phyloP scores from a whole-genome alignment of 345 rosid genomes.

The Turritis glabra region DNA sequence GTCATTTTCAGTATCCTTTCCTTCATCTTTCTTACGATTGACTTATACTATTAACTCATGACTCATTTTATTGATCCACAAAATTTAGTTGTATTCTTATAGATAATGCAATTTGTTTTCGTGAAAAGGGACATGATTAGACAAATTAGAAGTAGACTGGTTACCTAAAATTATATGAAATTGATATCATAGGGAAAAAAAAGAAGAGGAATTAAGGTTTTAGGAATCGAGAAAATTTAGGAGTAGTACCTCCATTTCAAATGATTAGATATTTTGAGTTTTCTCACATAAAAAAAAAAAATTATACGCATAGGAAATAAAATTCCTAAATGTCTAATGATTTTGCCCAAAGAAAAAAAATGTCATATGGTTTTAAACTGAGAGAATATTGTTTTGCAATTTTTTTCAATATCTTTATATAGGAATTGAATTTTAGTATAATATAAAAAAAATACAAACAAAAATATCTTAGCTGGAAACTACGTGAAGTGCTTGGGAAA shows the following conservation, averaged over 20 bases:
- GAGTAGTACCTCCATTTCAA: too few relatives aligned
- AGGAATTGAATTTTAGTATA: neutral
- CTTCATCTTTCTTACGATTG: too few relatives aligned
- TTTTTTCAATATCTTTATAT: neutral
- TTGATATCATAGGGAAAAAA: neutral
- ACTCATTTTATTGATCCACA: neutral
- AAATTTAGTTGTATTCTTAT: too few relatives aligned
- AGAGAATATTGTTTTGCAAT: too few relatives aligned
- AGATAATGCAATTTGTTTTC: neutral
- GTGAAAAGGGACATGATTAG: neutral
- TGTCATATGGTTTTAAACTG: neutral
- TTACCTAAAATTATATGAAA: neutral
- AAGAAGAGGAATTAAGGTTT: too few relatives aligned
- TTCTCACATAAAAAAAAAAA: too few relatives aligned
- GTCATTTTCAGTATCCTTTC: too few relatives aligned
- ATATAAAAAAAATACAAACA: neutral
- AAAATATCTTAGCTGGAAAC: slow-evolving; percentile 18
- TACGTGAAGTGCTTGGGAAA: slow-evolving; percentile 14
- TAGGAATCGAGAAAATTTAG: too few relatives aligned
- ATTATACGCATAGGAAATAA: too few relatives aligned
- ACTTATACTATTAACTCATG: too few relatives aligned
- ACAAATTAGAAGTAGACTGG: neutral
- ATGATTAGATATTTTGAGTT: neutral
- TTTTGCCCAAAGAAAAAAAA: too few relatives aligned
- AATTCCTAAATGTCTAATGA: neutral